phyloP scores from a whole-genome alignment of 1,284 basidiomycete genomes.

The Melampsora larici-populina region DNA sequence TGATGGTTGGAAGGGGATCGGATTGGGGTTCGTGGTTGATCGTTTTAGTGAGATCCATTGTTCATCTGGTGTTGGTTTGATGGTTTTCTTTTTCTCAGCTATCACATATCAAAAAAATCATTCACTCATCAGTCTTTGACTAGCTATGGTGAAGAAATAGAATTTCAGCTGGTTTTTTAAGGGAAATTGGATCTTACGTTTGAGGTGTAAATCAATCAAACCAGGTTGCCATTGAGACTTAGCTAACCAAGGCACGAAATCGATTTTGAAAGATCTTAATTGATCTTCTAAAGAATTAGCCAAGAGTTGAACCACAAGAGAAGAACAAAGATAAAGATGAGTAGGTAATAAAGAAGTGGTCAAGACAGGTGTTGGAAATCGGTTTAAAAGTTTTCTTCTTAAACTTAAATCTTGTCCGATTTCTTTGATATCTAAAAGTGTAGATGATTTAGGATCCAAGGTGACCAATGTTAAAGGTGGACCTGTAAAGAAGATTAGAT shows the following conservation, averaged over 20 bases:
- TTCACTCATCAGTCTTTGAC: too few relatives aligned
- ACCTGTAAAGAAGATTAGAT: neutral
- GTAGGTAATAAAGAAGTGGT: conserved; percentile 20
- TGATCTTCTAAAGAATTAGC: neutral
- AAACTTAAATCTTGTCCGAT: conserved; percentile 15
- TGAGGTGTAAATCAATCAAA: conserved; percentile 8
- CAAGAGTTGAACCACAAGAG: conserved; percentile 8
- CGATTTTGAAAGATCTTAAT: conserved; percentile 21
- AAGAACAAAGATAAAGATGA: conserved; percentile 34
- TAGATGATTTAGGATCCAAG: conserved; percentile 21
- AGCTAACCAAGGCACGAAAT: conserved; percentile 37
- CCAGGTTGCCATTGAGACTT: conserved; percentile 38
- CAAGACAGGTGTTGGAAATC: conserved; percentile 18
- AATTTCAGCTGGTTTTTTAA: too few relatives aligned
- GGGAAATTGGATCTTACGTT: too few relatives aligned
- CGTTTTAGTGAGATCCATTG: too few relatives aligned
- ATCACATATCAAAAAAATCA: too few relatives aligned
- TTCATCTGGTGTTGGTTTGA: too few relatives aligned
- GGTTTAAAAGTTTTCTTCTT: conserved; percentile 7
- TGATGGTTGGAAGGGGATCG: too few relatives aligned
- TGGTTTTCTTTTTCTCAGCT: too few relatives aligned
- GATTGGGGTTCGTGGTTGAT: too few relatives aligned
- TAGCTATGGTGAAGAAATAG: too few relatives aligned
- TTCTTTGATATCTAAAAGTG: conserved; percentile 24
- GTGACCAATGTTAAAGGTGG: conserved; percentile 14